Percentiles rank a stretch among this genome's conserved stretches.
phyloP scores from a whole-genome alignment of 495 filamentous ascomycete species.

The Tuber magnatum region DNA sequence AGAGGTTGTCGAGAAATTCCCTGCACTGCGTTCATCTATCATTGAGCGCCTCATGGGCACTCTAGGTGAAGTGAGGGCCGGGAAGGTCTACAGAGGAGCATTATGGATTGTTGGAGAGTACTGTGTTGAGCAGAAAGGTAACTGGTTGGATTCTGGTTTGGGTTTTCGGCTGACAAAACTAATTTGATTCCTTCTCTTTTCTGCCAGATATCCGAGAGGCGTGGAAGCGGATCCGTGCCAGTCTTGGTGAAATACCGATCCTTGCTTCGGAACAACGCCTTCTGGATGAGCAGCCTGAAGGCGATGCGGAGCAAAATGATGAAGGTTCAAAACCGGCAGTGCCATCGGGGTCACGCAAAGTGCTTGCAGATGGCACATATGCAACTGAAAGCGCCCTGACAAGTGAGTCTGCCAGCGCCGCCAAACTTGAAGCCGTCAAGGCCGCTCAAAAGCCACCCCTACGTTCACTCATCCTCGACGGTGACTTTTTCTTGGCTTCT shows the following conservation, averaged over 20 bases:
- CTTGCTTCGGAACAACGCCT: conserved; percentile 89
- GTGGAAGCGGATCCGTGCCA: conserved; percentile 92
- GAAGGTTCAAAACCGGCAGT: conserved; percentile 63
- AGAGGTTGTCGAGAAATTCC: conserved; percentile 98
- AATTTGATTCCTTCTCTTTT: background rate
- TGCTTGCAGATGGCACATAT: conserved; percentile 94
- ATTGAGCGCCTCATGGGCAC: conserved; percentile 83
- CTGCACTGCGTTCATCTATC: conserved; percentile 75
- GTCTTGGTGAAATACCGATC: conserved; percentile 95
- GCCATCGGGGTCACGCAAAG: conserved; percentile 76
- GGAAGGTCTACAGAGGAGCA: conserved; percentile 93
- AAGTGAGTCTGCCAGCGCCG: conserved; percentile 78
- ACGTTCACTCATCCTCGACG: conserved; percentile 89
- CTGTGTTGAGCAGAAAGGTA: conserved; percentile 67
- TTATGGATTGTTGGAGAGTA: conserved; percentile 99
- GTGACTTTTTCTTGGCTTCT: conserved; percentile 93
- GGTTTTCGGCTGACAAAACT: background rate
- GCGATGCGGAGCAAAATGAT: conserved; percentile 50
- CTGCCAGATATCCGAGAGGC: conserved; percentile 76
- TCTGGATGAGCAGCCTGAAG: conserved; percentile 64
- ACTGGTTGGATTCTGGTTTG: background rate
- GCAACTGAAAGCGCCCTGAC: conserved; percentile 95
- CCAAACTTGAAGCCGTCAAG: conserved; percentile 92
- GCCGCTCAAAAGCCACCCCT: conserved; percentile 94
- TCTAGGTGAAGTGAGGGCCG: conserved; percentile 85